phyloP scores from a whole-genome alignment of 163 green algal genomes.

The Trebouxiophyceae sp. region DNA sequence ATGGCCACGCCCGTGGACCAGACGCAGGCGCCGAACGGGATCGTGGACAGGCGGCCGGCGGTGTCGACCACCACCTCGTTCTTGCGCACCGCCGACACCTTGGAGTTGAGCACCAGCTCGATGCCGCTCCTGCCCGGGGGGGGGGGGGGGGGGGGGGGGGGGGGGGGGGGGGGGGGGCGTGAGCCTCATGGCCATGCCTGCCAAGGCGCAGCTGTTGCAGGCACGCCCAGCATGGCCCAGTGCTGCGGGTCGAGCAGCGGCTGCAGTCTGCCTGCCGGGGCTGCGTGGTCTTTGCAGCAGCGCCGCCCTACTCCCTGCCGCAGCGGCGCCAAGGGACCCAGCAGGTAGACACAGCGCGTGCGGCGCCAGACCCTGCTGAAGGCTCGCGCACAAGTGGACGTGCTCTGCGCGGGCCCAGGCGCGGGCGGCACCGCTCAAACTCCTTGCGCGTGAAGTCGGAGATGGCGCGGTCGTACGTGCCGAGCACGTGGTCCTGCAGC shows the following conservation, averaged over 20 bases:
- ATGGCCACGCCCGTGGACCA: constrained; percentile 86
- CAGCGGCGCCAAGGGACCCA: too few relatives aligned
- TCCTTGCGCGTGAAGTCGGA: constrained; percentile 66
- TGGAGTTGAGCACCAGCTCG: constrained; percentile 74
- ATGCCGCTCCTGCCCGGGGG: constrained; percentile 44
- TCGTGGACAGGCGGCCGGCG: constrained; percentile 27
- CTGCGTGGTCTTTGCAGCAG: too few relatives aligned
- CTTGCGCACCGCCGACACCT: constrained; percentile 48
- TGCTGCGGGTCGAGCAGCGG: too few relatives aligned
- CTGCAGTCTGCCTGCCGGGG: too few relatives aligned
- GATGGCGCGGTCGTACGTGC: constrained; percentile 79
- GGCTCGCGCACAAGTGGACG: not conserved
- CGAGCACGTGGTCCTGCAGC: constrained; percentile 87
- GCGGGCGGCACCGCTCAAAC: constrained; percentile 68
- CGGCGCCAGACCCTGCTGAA: too few relatives aligned
- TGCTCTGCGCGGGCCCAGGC: not conserved
- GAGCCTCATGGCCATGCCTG: too few relatives aligned
- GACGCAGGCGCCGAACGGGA: constrained; percentile 81
- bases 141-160: too few relatives aligned
- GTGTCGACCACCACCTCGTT: constrained; percentile 56
- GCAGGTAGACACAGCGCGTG: not conserved
- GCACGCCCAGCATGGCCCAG: too few relatives aligned
- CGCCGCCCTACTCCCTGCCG: too few relatives aligned
- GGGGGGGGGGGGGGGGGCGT: too few relatives aligned
- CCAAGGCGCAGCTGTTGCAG: too few relatives aligned